A percentile compares a stretch with the other conserved stretches of the same genome.
phyloP scores from a whole-genome alignment of 2,329 filamentous ascomycete genomes.

The Ascochyta koolunga region DNA sequence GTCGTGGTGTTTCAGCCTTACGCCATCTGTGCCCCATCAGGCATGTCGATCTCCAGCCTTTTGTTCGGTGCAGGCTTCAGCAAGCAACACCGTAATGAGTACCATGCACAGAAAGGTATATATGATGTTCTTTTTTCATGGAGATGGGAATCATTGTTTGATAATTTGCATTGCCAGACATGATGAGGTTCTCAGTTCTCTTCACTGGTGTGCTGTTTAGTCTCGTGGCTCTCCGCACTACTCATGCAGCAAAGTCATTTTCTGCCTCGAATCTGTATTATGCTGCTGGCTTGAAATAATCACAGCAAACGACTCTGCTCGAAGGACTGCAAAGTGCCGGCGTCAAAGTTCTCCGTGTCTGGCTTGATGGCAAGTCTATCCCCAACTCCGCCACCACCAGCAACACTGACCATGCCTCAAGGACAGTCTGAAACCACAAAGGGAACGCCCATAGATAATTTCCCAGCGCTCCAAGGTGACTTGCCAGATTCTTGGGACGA shows the following conservation, averaged over 20 bases:
- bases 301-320: constrained; percentile 1
- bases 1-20: constrained; percentile 13
- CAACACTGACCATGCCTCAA: background rate
- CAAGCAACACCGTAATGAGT: background rate
- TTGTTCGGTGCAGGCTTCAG: background rate
- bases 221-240: constrained; percentile 2
- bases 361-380: constrained; percentile 5
- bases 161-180: background rate
- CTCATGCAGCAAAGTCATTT: constrained; percentile 10
- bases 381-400: background rate
- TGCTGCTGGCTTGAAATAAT: constrained; percentile 10
- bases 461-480: constrained; percentile 8
- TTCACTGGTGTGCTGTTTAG: constrained; percentile 2
- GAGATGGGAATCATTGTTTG: background rate
- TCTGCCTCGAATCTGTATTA: constrained; percentile 15
- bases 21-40: constrained; percentile 3
- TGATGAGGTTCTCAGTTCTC: constrained; percentile 2
- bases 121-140: background rate
- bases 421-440: constrained; percentile 13
- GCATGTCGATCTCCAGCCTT: constrained; percentile 8
- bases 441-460: constrained; percentile 14
- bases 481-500: constrained; percentile 11
- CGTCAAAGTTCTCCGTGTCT: constrained; percentile 14
- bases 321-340: constrained; percentile 13
- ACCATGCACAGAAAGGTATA: background rate